Evolutionary conservation across 1,284 basidiomycete species (phyloP).

Genomic region (Tranzscheliella williamsii): DNA sequence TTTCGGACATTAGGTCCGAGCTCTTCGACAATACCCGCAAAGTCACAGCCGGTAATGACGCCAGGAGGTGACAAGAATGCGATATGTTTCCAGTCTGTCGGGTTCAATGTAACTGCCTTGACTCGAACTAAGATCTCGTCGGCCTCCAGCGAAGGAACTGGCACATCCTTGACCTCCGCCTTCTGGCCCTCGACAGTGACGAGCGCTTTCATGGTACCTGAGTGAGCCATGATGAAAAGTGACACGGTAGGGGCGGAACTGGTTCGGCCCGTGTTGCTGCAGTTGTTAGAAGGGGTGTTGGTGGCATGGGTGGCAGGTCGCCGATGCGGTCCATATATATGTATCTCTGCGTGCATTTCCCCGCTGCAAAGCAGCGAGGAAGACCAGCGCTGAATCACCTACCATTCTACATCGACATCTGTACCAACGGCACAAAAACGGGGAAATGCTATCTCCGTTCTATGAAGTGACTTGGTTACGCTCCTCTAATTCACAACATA

Average conservation of each 20-base stretch:
- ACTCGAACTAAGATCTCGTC: constrained; percentile 46
- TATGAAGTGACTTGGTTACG: no score
- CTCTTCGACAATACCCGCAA: constrained; percentile 67
- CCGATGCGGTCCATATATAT: no score
- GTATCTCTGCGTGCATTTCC: no score
- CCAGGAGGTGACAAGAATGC: constrained; percentile 58
- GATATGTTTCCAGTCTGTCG: constrained; percentile 61
- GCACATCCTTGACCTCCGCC: constrained; percentile 37
- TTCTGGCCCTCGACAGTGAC: constrained; percentile 40
- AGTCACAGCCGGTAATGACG: constrained; percentile 67
- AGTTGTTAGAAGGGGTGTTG: neutral
- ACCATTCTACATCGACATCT: no score
- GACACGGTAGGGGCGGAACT: no score
- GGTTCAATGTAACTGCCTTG: constrained; percentile 51
- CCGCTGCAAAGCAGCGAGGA: no score
- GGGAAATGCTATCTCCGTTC: no score
- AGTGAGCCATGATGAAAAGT: constrained; percentile 10
- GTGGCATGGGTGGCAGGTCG: no score
- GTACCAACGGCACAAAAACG: no score
- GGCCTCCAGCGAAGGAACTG: constrained; percentile 38
- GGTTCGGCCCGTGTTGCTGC: no score
- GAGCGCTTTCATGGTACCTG: constrained; percentile 44
- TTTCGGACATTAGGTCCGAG: constrained; percentile 61
- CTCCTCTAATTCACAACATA: no score
- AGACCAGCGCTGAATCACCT: no score